Base-by-base conservation (phyloP, 202 grass and related monocot genomes). In the Setaria italica region DNA sequence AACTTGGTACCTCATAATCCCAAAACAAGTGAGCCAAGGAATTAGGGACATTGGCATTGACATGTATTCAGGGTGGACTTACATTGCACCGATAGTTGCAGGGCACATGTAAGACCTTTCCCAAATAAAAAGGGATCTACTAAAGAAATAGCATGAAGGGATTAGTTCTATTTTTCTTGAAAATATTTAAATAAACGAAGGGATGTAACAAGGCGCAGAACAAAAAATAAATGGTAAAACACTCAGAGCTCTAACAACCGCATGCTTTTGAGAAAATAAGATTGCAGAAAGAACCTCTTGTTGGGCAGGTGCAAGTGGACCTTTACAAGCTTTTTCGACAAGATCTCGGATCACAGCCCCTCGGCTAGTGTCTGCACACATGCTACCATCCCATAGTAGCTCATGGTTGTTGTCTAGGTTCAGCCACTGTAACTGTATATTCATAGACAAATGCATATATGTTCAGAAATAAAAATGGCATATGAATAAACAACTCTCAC, bases 321-420 rank as follows among this genome's bases (percentile, higher is more conserved):
- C 90, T 92, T 94, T 99, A 57, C 91, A 90, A 39, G 96, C 93
- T 93, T 74, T 87, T 88, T 85, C 91, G 4, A 99, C 87, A 77
- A 99, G 87, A 74, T 99, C 96, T 82, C 93, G 87, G 64, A 99
- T 82, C 11, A 76, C 90, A 71, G 91, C 88, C 29, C 93, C 91
- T 67, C 86, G 86, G 74, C 91, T 96, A 62, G 93, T 92, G 70
- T 95, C 93, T 79, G 88, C 90, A 84, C 96, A 99, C 96, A 99
- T 99, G 72, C 81, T 87, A 81, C 87, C 81, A 89, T 99, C 96
- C 96, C 96, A 99, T 82, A 96, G 84, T 74, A 94, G 85, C 57
- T 99, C 96, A 70, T 99, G 93, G 59, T 87, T 94, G 74, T 92
- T 94, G 72, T 99, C 96, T 69, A 84, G 84, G 81, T 95, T 94